These are phyloP conservation scores for Antitrichia curtipendula DNA, from an alignment of 225 moss, liverwort and hornwort species.

Conservation along the genomic window DNA sequence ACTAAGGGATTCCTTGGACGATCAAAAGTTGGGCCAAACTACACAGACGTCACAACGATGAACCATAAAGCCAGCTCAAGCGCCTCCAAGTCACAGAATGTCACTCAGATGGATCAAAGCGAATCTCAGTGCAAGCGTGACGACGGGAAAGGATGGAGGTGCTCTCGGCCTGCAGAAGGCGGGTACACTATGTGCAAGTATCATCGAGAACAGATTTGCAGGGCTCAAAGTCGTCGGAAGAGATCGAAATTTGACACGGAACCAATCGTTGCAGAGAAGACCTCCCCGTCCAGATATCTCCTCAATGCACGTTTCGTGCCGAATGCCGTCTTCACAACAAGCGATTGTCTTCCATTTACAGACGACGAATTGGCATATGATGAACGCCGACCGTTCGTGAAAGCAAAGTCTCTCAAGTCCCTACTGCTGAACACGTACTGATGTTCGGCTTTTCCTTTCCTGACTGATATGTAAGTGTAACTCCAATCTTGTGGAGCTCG, in stretches of 20 bases:
- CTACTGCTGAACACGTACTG: conserved; percentile 4
- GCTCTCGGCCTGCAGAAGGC: conserved; percentile 26
- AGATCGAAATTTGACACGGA: conserved; percentile 7
- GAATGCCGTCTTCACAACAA: background rate
- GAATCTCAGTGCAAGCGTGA: conserved; percentile 41
- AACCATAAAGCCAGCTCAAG: conserved; percentile 18
- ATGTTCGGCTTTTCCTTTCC: background rate
- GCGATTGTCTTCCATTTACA: conserved; percentile 9
- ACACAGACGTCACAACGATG: background rate
- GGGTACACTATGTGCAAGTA: conserved; percentile 34
- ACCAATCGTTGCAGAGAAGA: background rate
- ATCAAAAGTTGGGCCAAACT: background rate
- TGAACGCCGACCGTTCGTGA: conserved; percentile 35
- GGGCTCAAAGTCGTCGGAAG: conserved; percentile 32
- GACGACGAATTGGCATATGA: conserved; percentile 36
- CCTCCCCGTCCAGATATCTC: conserved; percentile 5
- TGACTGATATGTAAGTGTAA: background rate
- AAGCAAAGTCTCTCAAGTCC: conserved; percentile 36
- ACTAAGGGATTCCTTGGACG: background rate
- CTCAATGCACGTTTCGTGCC: conserved; percentile 5
- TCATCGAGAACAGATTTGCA: conserved; percentile 42
- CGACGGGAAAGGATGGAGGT: conserved; percentile 55
- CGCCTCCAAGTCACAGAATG: conserved; percentile 6
- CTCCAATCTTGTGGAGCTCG: background rate
- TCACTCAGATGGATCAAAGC: background rate